Percentiles rank a stretch among this genome's conserved stretches.
These are phyloP conservation scores for Immersiella caudata DNA, from an alignment of 495 filamentous ascomycete genomes.

Conservation along the genomic window DNA sequence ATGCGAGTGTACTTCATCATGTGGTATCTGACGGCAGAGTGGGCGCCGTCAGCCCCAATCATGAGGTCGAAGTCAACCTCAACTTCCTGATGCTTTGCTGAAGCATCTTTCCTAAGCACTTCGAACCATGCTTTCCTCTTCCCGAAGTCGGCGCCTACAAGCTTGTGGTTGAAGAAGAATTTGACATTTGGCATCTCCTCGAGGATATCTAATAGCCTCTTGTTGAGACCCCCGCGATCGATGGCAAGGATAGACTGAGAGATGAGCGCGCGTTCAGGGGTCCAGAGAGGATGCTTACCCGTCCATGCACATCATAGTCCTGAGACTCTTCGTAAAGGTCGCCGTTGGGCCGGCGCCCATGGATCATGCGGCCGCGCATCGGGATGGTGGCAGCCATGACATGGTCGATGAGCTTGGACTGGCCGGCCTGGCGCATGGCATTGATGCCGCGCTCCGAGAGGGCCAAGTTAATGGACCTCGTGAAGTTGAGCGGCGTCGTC, in stretches of 20 bases:
- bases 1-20: conserved; percentile 91
- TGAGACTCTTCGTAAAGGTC: conserved; percentile 76
- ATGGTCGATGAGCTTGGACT: conserved; percentile 66
- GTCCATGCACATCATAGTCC: conserved; percentile 86
- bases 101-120: conserved; percentile 38
- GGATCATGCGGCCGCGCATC: conserved; percentile 98
- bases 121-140: conserved; percentile 87
- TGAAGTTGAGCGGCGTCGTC: conserved; percentile 90
- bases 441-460: conserved; percentile 94
- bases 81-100: conserved; percentile 52
- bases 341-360: conserved; percentile 66
- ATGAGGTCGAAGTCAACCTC: conserved; percentile 86
- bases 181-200: conserved; percentile 83
- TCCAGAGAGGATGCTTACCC: conserved; percentile 53
- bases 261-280: conserved; percentile 9
- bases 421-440: conserved; percentile 69
- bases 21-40: conserved; percentile 85
- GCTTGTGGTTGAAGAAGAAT: conserved; percentile 87
- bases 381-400: conserved; percentile 80
- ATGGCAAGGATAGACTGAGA: conserved; percentile 52
- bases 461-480: conserved; percentile 95
- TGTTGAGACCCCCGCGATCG: conserved; percentile 84
- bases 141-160: conserved; percentile 83
- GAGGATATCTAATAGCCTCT: conserved; percentile 80
- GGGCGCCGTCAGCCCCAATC: conserved; percentile 95